Evolutionary conservation across 192 early-diverging fungal genomes (phyloP).

Genomic region (Chytriomyces hyalinus): DNA sequence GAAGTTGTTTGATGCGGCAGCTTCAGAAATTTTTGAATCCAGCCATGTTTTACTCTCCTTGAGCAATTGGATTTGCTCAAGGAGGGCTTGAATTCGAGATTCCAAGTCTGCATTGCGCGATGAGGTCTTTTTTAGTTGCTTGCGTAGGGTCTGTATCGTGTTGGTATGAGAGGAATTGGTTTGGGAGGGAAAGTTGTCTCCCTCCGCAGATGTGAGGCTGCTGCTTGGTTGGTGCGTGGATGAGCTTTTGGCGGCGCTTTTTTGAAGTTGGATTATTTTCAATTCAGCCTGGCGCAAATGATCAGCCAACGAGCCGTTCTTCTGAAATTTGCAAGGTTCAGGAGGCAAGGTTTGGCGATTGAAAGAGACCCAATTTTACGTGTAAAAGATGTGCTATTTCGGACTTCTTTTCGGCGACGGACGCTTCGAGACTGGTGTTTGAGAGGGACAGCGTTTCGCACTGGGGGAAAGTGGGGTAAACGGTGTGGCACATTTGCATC

Average conservation of each 20-base stretch:
- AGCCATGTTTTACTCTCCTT: background rate
- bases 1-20: background rate
- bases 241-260: background rate
- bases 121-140: constrained; percentile 1
- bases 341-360: background rate
- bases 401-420: constrained; percentile 14
- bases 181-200: background rate
- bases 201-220: background rate
- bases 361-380: background rate
- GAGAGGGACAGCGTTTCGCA: background rate
- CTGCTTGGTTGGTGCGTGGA: background rate
- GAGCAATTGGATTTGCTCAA: background rate
- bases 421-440: background rate
- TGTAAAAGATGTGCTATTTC: constrained; percentile 13
- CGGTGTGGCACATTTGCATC: background rate
- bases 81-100: background rate
- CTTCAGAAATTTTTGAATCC: background rate
- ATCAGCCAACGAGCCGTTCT: background rate
- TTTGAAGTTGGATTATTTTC: background rate
- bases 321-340: background rate
- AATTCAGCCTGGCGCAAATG: background rate
- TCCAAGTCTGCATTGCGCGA: constrained; percentile 1
- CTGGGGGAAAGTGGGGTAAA: constrained; percentile 4
- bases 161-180: background rate
- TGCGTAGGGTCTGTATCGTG: background rate